A percentile compares a stretch with the other conserved stretches of the same genome.
phyloP scores from a whole-genome alignment of 805 yeast genomes.

The Candida caryicola region DNA sequence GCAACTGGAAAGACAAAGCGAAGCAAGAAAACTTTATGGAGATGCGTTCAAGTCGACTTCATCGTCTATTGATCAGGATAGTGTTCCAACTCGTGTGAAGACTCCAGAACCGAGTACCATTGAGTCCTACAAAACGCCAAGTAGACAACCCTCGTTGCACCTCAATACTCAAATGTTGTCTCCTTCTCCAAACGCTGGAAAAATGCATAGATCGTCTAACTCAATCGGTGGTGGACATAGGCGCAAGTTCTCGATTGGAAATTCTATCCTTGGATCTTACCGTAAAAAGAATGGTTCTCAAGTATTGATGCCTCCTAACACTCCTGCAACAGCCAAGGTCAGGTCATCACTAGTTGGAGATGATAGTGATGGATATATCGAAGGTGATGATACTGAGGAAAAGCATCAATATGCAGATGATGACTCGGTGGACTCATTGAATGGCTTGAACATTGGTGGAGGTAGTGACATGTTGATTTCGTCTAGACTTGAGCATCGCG shows the following conservation, averaged over 20 bases:
- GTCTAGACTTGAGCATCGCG: slow-evolving; percentile 54
- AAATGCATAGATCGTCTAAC: slow-evolving; percentile 38
- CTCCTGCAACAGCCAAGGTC: slow-evolving; percentile 51
- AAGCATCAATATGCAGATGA: slow-evolving; percentile 40
- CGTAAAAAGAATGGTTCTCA: slow-evolving; percentile 48
- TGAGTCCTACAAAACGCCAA: slow-evolving; percentile 21
- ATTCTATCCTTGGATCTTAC: slow-evolving; percentile 46
- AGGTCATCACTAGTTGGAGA: slow-evolving; percentile 27
- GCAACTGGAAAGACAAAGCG: slow-evolving; percentile 13
- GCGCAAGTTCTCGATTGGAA: slow-evolving; percentile 63
- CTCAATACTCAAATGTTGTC: slow-evolving; percentile 28
- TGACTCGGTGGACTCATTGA: slow-evolving; percentile 60
- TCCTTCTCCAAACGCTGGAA: slow-evolving; percentile 25
- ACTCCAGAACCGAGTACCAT: slow-evolving; percentile 25
- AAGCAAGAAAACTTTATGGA: slow-evolving; percentile 27
- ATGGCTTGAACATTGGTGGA: slow-evolving; percentile 45
- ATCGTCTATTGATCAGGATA: slow-evolving; percentile 23
- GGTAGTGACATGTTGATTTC: slow-evolving; percentile 62
- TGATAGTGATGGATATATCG: slow-evolving; percentile 29
- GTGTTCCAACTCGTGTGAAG: slow-evolving; percentile 13
- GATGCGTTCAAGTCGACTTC: slow-evolving; percentile 40
- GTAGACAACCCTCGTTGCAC: slow-evolving; percentile 40
- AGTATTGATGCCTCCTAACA: slow-evolving; percentile 47
- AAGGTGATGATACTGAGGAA: slow-evolving; percentile 26
- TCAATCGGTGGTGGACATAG: slow-evolving; percentile 46